A percentile compares a stretch with the other conserved stretches of the same genome.
Evolutionary conservation across 305 asterid species (phyloP).

Genomic region (Andrographis paniculata): DNA sequence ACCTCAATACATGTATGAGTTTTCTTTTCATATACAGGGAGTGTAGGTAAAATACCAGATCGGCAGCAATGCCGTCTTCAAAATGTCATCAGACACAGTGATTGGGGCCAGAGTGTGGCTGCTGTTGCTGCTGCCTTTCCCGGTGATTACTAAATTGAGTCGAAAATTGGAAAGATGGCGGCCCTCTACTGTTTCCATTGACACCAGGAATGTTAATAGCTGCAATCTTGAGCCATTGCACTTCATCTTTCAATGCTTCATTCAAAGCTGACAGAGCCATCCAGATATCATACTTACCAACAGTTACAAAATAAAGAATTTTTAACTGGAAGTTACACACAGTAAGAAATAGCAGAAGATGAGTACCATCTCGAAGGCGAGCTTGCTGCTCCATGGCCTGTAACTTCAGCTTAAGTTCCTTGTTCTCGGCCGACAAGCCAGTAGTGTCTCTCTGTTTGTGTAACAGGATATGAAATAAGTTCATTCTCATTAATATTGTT

Average conservation of each 20-base stretch:
- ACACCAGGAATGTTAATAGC: constrained; percentile 45
- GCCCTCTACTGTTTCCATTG: constrained; percentile 48
- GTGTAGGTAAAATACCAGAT: background rate
- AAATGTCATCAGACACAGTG: constrained; percentile 23
- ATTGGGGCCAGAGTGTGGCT: constrained; percentile 28
- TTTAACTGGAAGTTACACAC: background rate
- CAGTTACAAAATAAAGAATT: background rate
- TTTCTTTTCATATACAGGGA: constrained; percentile 23
- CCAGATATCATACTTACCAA: background rate
- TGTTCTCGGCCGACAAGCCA: constrained; percentile 73
- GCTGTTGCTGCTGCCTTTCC: constrained; percentile 13
- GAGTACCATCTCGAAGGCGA: constrained; percentile 83
- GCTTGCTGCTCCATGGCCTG: constrained; percentile 90
- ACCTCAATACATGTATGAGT: background rate
- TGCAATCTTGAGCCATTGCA: constrained; percentile 72
- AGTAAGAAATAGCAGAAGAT: background rate
- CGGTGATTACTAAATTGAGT: constrained; percentile 30
- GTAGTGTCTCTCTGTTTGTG: constrained; percentile 65
- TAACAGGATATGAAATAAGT: background rate
- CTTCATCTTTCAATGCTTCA: constrained; percentile 69
- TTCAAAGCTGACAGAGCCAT: constrained; percentile 47
- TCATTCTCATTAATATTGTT: background rate
- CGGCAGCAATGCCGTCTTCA: background rate
- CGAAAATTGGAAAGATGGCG: constrained; percentile 34
- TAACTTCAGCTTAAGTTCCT: constrained; percentile 77